Base-by-base conservation (phyloP, 2,329 filamentous ascomycete genomes). In the Hymenoscyphus repandus region DNA sequence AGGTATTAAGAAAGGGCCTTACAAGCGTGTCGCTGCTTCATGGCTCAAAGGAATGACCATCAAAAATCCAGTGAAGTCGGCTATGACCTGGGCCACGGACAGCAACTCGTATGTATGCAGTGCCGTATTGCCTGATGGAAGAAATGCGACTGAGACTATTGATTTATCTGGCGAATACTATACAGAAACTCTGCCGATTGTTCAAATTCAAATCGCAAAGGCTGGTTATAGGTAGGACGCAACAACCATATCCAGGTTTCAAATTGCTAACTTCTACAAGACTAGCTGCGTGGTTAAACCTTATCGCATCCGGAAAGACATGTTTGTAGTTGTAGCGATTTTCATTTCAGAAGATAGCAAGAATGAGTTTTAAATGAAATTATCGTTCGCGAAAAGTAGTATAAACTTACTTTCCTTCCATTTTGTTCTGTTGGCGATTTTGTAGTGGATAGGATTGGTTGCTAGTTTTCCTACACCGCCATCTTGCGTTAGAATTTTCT, bases 231-330 rank as follows among this genome's bases (percentile, higher is more conserved):
- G 85, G 37, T 57, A 38, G 31, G 56, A 51, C 37, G 15, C 20
- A 22, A 11, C 37, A 12, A n/a, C 40, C 22, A 13, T 12, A 12
- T 6, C 3, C 36, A 22, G 42, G 15, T 6, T 7, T 6, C 15
- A 13, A 37, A 4, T 27, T 33, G 9, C 9, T 45, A 34, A 48
- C 11, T 2, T 17, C 11, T 27, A 3, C n/a, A 58, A n/a, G 58
- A 41, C 52, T 89, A 63, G 85, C 80, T 1, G 78, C 77, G n/a
- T 88, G 82, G 81, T 69, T 88, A 55, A 82, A 87, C 61, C 68
- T 75, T 58, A 82, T 86, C 60, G 79, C 73, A 5, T 58, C 58
- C 4, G 22, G 22, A 7, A 27, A 27, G 22, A 27, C 22, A 4
- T 27, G 22, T 27, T 27, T 27, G 22, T 27, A 27, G 7, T 27